phyloP scores from a whole-genome alignment of 495 filamentous ascomycete species.

The Penicillium angulare region DNA sequence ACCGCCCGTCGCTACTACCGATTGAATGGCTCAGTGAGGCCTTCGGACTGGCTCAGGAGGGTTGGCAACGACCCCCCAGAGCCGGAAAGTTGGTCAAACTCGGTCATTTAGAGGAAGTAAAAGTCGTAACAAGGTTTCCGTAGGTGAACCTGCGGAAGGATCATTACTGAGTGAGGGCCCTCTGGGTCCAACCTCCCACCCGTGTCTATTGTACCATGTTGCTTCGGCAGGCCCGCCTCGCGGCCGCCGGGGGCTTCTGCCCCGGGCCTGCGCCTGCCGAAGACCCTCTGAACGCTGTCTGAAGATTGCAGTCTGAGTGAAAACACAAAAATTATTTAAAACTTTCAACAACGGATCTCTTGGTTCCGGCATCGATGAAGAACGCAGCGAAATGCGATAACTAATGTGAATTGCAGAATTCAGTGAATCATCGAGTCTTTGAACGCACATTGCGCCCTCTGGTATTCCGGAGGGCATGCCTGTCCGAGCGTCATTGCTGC shows the following conservation, averaged over 20 bases:
- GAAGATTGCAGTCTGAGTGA: conserved; percentile 21
- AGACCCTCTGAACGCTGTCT: conserved; percentile 30
- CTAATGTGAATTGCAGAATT: conserved; percentile 74
- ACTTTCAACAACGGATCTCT: conserved; percentile 72
- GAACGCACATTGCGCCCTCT: conserved; percentile 65
- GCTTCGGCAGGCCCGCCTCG: conserved; percentile 34
- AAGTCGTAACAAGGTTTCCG: conserved; percentile 75
- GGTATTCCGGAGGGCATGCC: conserved; percentile 55
- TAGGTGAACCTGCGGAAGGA: conserved; percentile 71
- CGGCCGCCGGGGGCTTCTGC: conserved; percentile 22
- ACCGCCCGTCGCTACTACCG: conserved; percentile 73
- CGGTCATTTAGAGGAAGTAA: conserved; percentile 72
- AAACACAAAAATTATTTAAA: conserved; percentile 36
- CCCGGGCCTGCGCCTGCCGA: conserved; percentile 28
- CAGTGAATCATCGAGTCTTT: conserved; percentile 74
- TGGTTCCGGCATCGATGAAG: conserved; percentile 72
- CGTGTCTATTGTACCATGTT: conserved; percentile 34
- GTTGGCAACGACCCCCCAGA: conserved; percentile 60
- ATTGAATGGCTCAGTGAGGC: conserved; percentile 75
- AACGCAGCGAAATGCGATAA: conserved; percentile 72
- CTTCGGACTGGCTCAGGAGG: conserved; percentile 64
- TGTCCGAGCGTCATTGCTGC: conserved; percentile 49
- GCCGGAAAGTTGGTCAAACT: conserved; percentile 72
- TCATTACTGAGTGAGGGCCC: conserved; percentile 53
- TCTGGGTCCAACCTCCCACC: conserved; percentile 27